Conservation (phyloP, 1,284 basidiomycete genomes). For the Hymenochaete sp. region DNA sequence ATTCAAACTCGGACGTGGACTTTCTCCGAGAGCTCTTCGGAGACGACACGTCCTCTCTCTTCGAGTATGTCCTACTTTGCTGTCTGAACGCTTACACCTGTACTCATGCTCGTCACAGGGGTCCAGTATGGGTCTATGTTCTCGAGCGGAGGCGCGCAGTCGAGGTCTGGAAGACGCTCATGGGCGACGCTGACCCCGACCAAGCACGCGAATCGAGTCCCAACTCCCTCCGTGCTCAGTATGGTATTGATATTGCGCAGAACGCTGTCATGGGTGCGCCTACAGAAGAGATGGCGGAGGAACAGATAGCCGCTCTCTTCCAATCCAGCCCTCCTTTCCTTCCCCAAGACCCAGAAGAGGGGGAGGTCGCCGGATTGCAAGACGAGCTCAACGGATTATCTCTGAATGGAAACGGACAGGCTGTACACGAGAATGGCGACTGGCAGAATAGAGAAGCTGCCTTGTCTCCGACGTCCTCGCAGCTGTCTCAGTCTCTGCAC, state of each 20-base stretch:
- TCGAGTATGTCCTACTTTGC: constrained; percentile 41
- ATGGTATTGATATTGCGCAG: constrained; percentile 42
- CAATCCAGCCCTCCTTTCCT: constrained; percentile 72
- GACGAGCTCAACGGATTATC: no score
- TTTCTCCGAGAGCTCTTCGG: constrained; percentile 69
- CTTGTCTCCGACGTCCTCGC: constrained; percentile 14
- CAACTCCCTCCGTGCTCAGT: constrained; percentile 59
- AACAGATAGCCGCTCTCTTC: constrained; percentile 67
- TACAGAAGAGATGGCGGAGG: constrained; percentile 55
- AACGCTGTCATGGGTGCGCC: constrained; percentile 67
- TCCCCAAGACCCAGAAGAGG: constrained; percentile 31
- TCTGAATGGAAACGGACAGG: background rate
- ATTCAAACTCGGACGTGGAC: constrained; percentile 68
- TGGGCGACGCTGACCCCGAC: constrained; percentile 55
- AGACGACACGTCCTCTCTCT: constrained; percentile 59
- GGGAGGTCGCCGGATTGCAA: no score
- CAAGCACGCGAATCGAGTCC: constrained; percentile 46
- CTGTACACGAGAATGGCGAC: constrained; percentile 16
- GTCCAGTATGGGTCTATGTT: constrained; percentile 80
- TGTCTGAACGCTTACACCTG: no score
- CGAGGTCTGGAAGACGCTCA: constrained; percentile 65
- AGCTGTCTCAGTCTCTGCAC: constrained; percentile 12
- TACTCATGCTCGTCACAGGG: constrained; percentile 34
- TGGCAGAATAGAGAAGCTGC: constrained; percentile 17
- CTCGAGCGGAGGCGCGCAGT: constrained; percentile 70